Percentiles rank a stretch among this genome's conserved stretches.
Conservation (phyloP, 106 monocot genomes). For the Ottelia alismoides region DNA sequence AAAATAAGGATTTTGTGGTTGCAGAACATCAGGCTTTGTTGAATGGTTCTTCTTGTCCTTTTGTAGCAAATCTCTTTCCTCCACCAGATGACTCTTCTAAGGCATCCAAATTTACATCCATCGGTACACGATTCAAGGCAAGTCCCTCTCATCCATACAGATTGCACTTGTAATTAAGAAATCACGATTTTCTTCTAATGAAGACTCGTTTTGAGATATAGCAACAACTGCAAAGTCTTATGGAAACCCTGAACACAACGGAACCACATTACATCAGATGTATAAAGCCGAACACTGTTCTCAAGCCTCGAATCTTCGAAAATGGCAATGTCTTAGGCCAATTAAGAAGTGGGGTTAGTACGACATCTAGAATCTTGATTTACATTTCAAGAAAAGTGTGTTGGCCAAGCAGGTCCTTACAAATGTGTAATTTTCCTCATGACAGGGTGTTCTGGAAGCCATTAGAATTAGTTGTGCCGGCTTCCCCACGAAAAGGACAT, state of each 20-base stretch:
- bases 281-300: conserved; percentile 81
- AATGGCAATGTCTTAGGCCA: conserved; percentile 89
- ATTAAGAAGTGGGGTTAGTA: conserved; percentile 86
- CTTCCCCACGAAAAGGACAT: conserved; percentile 94
- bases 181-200: background rate
- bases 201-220: conserved; percentile 15
- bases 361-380: background rate
- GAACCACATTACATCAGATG: conserved; percentile 99
- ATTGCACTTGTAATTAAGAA: background rate
- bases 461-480: conserved; percentile 99
- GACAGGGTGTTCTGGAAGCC: conserved; percentile 94
- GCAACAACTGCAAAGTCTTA: conserved; percentile 99
- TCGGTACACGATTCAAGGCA: conserved; percentile 97
- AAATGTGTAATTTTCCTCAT: too few relatives aligned
- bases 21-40: conserved; percentile 91
- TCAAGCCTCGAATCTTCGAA: conserved; percentile 88
- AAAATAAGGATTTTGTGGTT: conserved; percentile 98
- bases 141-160: conserved; percentile 1
- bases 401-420: background rate
- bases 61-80: conserved; percentile 87
- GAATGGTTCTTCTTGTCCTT: conserved; percentile 50
- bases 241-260: conserved; percentile 93
- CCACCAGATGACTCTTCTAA: conserved; percentile 86
- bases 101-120: conserved; percentile 87
- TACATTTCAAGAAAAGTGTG: background rate